A percentile compares a stretch with the other conserved stretches of the same genome.
phyloP scores from a whole-genome alignment of 345 rosid genomes.

The Lepidium sativum region DNA sequence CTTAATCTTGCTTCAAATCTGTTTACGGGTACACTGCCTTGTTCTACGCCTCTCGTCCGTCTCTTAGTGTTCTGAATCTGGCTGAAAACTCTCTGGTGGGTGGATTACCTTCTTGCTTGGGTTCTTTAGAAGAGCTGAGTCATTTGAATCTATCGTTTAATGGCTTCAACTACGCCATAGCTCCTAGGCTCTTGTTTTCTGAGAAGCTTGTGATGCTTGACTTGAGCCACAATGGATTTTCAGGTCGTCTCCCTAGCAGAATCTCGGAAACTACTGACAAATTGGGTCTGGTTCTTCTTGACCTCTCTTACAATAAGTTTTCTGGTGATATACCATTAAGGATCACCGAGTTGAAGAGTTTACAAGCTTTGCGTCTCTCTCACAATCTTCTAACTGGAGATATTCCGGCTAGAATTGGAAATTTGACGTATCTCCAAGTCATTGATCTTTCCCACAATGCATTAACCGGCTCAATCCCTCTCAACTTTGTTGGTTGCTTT shows the following conservation, averaged over 20 bases:
- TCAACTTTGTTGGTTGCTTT: constrained; percentile 78
- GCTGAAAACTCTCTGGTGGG: constrained; percentile 65
- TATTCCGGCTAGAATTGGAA: constrained; percentile 79
- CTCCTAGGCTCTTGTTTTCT: constrained; percentile 61
- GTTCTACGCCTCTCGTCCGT: constrained; percentile 49
- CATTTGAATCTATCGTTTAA: constrained; percentile 70
- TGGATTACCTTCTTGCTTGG: constrained; percentile 84
- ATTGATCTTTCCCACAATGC: constrained; percentile 73
- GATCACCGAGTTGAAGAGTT: constrained; percentile 67
- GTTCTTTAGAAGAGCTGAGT: constrained; percentile 42
- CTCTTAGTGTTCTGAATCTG: constrained; percentile 48
- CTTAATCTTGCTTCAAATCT: constrained; percentile 65
- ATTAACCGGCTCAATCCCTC: constrained; percentile 70
- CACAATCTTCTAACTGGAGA: constrained; percentile 65
- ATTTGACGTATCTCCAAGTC: constrained; percentile 79
- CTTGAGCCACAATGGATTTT: constrained; percentile 68
- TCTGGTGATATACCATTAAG: constrained; percentile 60
- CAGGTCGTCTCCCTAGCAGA: constrained; percentile 57
- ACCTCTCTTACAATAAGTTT: constrained; percentile 69
- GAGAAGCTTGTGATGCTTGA: constrained; percentile 73
- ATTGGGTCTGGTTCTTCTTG: constrained; percentile 71
- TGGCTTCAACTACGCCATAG: constrained; percentile 49
- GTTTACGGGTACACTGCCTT: constrained; percentile 77
- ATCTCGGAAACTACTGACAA: constrained; percentile 62
- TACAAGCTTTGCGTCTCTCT: constrained; percentile 84